A percentile compares a stretch with the other conserved stretches of the same genome.
phyloP scores from a whole-genome alignment of 768 basidiomycete genomes.

The Mycena haematopus region DNA sequence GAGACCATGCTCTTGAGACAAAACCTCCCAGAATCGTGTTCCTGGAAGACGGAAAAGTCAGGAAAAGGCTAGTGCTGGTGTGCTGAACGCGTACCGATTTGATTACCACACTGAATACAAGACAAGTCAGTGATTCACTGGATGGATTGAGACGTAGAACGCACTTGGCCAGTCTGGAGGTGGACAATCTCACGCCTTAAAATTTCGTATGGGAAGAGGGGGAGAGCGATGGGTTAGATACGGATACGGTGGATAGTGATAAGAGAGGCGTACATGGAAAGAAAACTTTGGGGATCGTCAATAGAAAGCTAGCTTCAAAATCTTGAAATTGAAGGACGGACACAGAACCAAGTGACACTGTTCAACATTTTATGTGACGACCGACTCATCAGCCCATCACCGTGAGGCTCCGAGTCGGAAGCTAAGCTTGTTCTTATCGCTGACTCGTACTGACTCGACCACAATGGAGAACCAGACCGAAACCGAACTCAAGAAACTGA shows the following conservation, averaged over 20 bases:
- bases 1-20: conserved; percentile 98
- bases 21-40: conserved; percentile 97
- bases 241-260: background rate
- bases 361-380: conserved; percentile 2
- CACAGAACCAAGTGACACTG: conserved; percentile 11
- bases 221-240: conserved; percentile 38
- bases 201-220: conserved; percentile 55
- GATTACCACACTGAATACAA: conserved; percentile 88
- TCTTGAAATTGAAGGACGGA: conserved; percentile 13
- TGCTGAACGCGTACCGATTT: conserved; percentile 71
- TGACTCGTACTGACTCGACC: conserved; percentile 19
- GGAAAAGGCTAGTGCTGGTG: background rate
- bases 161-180: conserved; percentile 96
- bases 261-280: conserved; percentile 4
- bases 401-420: no score
- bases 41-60: conserved; percentile 49
- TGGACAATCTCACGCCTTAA: conserved; percentile 94
- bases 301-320: conserved; percentile 6
- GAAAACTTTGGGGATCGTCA: conserved; percentile 5
- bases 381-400: background rate
- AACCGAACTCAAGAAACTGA: conserved; percentile 52
- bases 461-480: no score
- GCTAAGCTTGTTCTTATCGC: background rate
- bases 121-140: conserved; percentile 33
- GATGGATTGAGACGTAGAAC: conserved; percentile 27